Percentiles rank a stretch among this genome's conserved stretches.
phyloP scores from a whole-genome alignment of 2,329 filamentous ascomycete species.

The Ascocoryne sarcoides region DNA sequence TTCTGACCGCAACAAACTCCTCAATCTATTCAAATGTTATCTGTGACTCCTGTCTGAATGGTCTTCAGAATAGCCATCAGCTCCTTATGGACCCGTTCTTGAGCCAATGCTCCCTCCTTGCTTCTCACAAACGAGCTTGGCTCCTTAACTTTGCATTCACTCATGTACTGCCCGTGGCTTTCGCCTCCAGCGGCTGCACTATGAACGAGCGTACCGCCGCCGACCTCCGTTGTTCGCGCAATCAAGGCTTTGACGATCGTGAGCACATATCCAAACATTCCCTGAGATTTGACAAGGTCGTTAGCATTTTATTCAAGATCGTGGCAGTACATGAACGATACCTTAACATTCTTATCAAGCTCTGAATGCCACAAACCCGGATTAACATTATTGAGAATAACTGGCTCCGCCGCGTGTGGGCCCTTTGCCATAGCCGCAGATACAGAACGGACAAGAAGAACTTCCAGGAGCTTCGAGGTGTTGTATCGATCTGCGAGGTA shows the following conservation, averaged over 20 bases:
- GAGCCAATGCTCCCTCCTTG: slow-evolving; percentile 29
- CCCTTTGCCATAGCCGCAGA: slow-evolving; percentile 22
- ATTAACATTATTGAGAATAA: slow-evolving; percentile 14
- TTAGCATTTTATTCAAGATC: too few relatives aligned
- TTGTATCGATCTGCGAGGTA: slow-evolving; percentile 27
- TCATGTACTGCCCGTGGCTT: slow-evolving; percentile 21
- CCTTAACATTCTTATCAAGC: slow-evolving; percentile 22
- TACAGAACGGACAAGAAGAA: slow-evolving; percentile 35
- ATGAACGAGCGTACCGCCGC: slow-evolving; percentile 36
- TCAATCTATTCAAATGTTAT: slow-evolving; percentile 10
- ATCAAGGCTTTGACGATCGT: slow-evolving; percentile 28
- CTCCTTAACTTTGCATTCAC: slow-evolving; percentile 10
- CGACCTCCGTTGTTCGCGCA: slow-evolving; percentile 38
- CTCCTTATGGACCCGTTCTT: slow-evolving; percentile 34
- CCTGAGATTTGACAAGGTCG: too few relatives aligned
- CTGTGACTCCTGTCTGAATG: slow-evolving; percentile 32
- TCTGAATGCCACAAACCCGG: slow-evolving; percentile 38
- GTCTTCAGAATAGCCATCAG: slow-evolving; percentile 34
- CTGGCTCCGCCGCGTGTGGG: neutral
- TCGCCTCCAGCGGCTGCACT: slow-evolving; percentile 30
- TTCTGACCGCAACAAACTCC: neutral
- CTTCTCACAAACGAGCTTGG: slow-evolving; percentile 28
- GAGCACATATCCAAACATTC: too few relatives aligned
- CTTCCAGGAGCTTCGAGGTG: slow-evolving; percentile 39
- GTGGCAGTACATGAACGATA: too few relatives aligned